Evolutionary conservation across 208 protist species (phyloP).

Genomic region (Crithidia expoeki): DNA sequence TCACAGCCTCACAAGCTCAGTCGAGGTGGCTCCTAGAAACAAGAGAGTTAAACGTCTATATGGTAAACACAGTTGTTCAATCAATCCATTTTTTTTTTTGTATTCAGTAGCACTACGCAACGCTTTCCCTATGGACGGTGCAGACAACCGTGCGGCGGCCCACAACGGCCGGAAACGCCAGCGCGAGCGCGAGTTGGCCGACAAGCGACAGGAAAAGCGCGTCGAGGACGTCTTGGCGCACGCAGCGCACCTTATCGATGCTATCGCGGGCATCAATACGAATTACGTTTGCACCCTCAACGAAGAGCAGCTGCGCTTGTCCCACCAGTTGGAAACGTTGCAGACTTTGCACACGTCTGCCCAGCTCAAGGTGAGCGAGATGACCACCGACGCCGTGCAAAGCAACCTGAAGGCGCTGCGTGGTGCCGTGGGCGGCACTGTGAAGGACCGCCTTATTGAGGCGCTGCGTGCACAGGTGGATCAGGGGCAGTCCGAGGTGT

Average conservation of each 20-base stretch:
- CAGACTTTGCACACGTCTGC: slow-evolving; percentile 11
- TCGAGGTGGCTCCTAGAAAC: too few species aligned
- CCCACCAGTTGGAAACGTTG: slow-evolving; percentile 8
- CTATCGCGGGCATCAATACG: slow-evolving; percentile 28
- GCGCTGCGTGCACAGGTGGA: slow-evolving; percentile 19
- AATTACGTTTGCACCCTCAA: slow-evolving; percentile 26
- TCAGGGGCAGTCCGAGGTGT: slow-evolving; percentile 9
- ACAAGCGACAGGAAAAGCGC: slow-evolving; percentile 22
- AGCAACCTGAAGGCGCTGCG: slow-evolving; percentile 19
- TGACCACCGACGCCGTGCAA: slow-evolving; percentile 5
- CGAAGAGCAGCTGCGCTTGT: slow-evolving; percentile 18
- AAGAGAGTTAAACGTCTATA: too few species aligned
- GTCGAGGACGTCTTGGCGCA: slow-evolving; percentile 36
- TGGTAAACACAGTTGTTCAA: too few species aligned
- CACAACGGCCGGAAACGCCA: slow-evolving; percentile 17
- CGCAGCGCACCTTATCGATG: slow-evolving; percentile 35
- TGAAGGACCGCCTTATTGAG: slow-evolving; percentile 26
- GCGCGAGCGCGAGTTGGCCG: slow-evolving; percentile 26
- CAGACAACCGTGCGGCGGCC: neutral
- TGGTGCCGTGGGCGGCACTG: slow-evolving; percentile 6
- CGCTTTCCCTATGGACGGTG: neutral
- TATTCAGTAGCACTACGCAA: neutral
- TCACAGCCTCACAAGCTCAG: too few species aligned
- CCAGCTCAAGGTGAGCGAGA: slow-evolving; percentile 12
- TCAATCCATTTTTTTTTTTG: too few species aligned